Base-by-base conservation (phyloP, 257 asterid species). In the Fraxinus quadrangulata region DNA sequence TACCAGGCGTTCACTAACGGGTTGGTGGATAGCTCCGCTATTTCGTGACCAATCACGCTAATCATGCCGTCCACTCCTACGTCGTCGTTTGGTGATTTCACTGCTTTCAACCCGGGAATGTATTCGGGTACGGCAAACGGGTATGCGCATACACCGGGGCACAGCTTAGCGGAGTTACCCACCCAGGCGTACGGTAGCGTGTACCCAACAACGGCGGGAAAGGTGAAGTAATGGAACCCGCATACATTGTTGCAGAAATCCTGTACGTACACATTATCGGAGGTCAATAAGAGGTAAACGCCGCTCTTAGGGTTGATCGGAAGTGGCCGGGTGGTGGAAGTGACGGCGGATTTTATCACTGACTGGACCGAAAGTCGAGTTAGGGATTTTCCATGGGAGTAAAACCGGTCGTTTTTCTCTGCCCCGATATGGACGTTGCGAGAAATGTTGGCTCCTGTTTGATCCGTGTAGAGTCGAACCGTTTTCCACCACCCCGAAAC, bases 161-260 rank as follows among this genome's bases (percentile, higher is more conserved):
- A 94, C 21, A 88, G 72, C 77, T 88, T 88, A 0, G 85, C 97
- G 0, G 98, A 94, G 85, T 94, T 94, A 0, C 98, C 98, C 31
- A 92, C 86, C 98, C 98, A 94, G 21, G 98, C 97, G 89, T 88
- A 94, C 72, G 98, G 97, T 3, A 94, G 89, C 76, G 98, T 92
- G 83, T 94, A 89, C 11, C 98, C 98, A 1, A 94, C 97, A 8
- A 94, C 88, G 1, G 98, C 92, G 1, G 98, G 97, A 78, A 89
- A 92, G 0, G 96, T 92, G 83, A 94, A 94, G 83, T 92, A 88
- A 30, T 94, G 98, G 59, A 92, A 94, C 0, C 98, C 97, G 19
- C 98, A 94, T 0, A 88, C 83, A 14, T 86, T 85, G 81, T 83
- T 83, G 88, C 97, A 94, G 81, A 94, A 94, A 61, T 92, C 90